Evolutionary conservation across 768 basidiomycete species (phyloP), one percentile per base, ranked within the genome.

Genomic region (Suillus brevipes): DNA sequence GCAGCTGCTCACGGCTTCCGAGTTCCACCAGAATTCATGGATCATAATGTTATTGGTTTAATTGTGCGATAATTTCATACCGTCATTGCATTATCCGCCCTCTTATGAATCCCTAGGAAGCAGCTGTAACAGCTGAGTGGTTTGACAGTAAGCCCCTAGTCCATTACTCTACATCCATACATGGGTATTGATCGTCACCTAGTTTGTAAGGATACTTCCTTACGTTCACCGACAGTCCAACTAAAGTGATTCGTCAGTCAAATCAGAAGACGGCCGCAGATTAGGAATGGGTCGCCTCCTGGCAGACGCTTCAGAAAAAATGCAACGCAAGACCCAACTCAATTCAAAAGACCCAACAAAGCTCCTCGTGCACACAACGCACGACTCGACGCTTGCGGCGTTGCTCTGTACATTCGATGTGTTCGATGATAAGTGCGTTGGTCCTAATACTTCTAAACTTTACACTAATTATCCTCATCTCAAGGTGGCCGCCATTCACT

Each of bases 211-310:
- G 68, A 66, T 43, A 0, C 47, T 47, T 60, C n/a, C 28, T 40
- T 40, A 4, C 23, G 31, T 42, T 65, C 4, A 28, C 38, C 13
- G 28, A 18, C 18, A 28, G 9, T 59, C 59, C 8, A 2, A 43
- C 50, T 64, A 71, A 49, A 67, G 37, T 14, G 43, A 63, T 72
- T 72, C 71, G 62, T 69, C 64, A 89, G 91, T 92, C 75, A 86
- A 86, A 73, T 85, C 85, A 0, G 87, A 89, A 70, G 91, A 92
- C 79, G 89, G 91, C 62, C 83, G 89, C 1, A 82, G 87, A 45
- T 78, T 95, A 6, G 91, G 89, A 1, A 89, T 93, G 89, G 93
- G 92, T 1, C 86, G 84, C 12, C 80, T 94, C 13, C 82, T 95
- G 4, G 79, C 82, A 9, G 89, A 91, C 57, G 72, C 94, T 47